These are phyloP conservation scores for Warburgia ugandensis DNA, from an alignment of 164 flowering plant genomes.

Conservation along the genomic window DNA sequence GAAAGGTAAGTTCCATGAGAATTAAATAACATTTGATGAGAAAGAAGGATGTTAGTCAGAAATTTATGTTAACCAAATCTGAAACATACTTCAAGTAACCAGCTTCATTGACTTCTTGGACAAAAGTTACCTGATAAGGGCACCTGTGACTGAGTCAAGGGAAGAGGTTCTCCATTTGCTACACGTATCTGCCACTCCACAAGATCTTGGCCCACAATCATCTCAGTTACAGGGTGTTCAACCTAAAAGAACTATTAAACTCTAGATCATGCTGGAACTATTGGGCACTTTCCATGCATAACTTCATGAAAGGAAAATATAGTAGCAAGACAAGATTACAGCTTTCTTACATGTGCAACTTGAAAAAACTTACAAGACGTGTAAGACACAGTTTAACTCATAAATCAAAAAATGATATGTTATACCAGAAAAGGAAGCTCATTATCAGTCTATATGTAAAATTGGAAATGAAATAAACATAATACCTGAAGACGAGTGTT, in stretches of 20 bases:
- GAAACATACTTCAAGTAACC: not conserved
- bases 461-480: not conserved
- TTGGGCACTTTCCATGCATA: not conserved
- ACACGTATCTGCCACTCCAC: conserved; percentile 99
- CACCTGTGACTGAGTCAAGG: conserved; percentile 71
- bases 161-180: conserved; percentile 94
- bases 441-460: no score
- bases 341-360: no score
- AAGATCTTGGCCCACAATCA: conserved; percentile 98
- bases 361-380: no score
- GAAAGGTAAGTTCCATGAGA: not conserved
- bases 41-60: not conserved
- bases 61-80: not conserved
- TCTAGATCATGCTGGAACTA: not conserved
- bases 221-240: conserved; percentile 99
- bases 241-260: conserved; percentile 42
- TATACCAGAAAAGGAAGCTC: not conserved
- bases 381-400: no score
- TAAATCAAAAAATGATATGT: not conserved
- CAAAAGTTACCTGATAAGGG: conserved; percentile 55
- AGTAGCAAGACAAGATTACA: no score
- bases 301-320: no score
- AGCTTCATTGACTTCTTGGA: not conserved
- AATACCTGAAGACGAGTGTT: conserved; percentile 96
- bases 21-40: not conserved